These are phyloP conservation scores for Chimonanthus salicifolius DNA, from an alignment of 164 flowering plant species.

Conservation along the genomic window DNA sequence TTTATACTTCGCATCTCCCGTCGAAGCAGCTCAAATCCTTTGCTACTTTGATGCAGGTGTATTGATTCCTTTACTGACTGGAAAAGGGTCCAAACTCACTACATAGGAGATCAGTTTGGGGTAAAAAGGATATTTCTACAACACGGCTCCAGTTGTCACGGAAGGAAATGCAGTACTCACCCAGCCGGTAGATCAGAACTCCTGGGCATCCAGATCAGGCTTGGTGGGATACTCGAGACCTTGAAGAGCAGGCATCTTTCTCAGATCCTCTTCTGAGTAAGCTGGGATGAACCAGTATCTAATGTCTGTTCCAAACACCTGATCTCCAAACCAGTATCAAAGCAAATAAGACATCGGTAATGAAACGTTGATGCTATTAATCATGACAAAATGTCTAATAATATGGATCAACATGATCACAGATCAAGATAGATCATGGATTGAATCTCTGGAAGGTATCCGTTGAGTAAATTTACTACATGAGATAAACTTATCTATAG, in stretches of 20 bases:
- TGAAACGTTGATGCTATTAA: neutral
- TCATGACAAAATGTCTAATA: neutral
- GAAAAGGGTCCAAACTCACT: neutral
- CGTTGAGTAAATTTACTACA: too few species aligned
- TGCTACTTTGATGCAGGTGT: neutral
- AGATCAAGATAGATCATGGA: too few species aligned
- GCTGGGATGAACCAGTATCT: slow-evolving; percentile 71
- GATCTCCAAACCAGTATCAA: slow-evolving; percentile 5
- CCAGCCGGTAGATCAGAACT: slow-evolving; percentile 25
- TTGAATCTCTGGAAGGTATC: too few species aligned
- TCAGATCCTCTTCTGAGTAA: slow-evolving; percentile 73
- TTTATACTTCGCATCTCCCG: neutral
- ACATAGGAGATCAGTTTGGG: neutral
- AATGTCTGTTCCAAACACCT: slow-evolving; percentile 73
- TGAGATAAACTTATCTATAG: too few species aligned
- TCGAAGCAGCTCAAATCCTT: neutral
- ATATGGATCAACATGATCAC: too few species aligned
- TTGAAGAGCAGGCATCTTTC: slow-evolving; percentile 85
- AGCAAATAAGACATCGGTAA: neutral
- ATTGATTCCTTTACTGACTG: neutral
- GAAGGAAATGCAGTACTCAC: neutral
- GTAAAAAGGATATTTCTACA: neutral
- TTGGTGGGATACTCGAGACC: slow-evolving; percentile 94
- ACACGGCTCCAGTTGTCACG: neutral
- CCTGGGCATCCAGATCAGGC: slow-evolving; percentile 71